These are phyloP conservation scores for Cymodocea nodosa DNA, from an alignment of 116 monocot species.

Conservation along the genomic window DNA sequence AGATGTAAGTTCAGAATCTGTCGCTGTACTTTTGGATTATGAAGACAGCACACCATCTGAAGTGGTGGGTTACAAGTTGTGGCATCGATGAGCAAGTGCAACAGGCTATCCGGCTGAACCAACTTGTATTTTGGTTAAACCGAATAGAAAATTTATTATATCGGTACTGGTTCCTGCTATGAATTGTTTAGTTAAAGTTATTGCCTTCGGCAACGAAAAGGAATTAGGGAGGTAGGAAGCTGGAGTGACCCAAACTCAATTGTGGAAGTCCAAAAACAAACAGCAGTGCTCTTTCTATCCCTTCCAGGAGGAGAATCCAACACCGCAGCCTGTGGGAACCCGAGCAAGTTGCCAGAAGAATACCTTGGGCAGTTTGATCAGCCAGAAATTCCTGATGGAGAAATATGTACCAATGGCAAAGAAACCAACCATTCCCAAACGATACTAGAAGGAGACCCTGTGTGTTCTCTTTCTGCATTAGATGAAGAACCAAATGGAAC, in stretches of 20 bases:
- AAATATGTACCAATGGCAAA: no score
- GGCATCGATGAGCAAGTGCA: constrained; percentile 34
- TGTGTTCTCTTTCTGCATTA: constrained; percentile 9
- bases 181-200: constrained; percentile 43
- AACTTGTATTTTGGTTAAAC: constrained; percentile 23
- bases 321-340: constrained; percentile 29
- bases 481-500: constrained; percentile 18
- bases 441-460: neutral
- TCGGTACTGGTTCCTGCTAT: constrained; percentile 41
- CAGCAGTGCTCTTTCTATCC: constrained; percentile 35
- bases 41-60: constrained; percentile 18
- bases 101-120: constrained; percentile 30
- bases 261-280: constrained; percentile 23
- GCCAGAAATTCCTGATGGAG: constrained; percentile 16
- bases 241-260: constrained; percentile 9
- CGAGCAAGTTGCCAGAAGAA: constrained; percentile 39
- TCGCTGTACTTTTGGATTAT: constrained; percentile 24
- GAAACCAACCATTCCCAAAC: constrained; percentile 3
- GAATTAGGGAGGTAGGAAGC: constrained; percentile 60
- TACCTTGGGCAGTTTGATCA: constrained; percentile 28
- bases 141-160: constrained; percentile 25
- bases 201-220: constrained; percentile 32
- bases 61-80: constrained; percentile 34
- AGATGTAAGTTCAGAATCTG: constrained; percentile 35
- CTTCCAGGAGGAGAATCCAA: constrained; percentile 44